phyloP scores from a whole-genome alignment of 805 yeast genomes.

The Metschnikowia gruessii region DNA sequence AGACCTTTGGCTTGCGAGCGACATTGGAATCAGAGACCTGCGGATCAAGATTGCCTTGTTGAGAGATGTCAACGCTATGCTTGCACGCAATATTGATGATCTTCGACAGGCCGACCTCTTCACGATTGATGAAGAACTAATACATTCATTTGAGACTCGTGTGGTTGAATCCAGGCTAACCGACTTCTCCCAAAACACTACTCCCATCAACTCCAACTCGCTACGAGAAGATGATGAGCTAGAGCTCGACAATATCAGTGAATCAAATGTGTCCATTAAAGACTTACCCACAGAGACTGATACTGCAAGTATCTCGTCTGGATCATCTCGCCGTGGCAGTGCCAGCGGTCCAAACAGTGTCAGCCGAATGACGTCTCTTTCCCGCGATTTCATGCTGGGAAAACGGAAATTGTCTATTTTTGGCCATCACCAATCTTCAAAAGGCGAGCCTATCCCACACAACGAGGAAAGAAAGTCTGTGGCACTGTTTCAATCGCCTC shows the following conservation, averaged over 20 bases:
- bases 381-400: conserved; percentile 13
- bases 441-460: neutral
- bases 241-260: conserved; percentile 10
- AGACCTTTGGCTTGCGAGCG: conserved; percentile 38
- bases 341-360: conserved; percentile 1
- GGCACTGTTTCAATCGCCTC: conserved; percentile 1
- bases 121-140: conserved; percentile 26
- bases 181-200: conserved; percentile 4
- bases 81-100: conserved; percentile 13
- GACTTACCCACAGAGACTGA: conserved; percentile 2
- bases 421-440: conserved; percentile 7
- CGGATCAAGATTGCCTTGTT: conserved; percentile 33
- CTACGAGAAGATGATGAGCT: conserved; percentile 14
- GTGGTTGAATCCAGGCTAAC: conserved; percentile 34
- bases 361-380: conserved; percentile 12
- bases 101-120: conserved; percentile 19
- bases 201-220: conserved; percentile 3
- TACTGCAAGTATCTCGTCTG: conserved; percentile 2
- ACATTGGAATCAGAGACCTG: conserved; percentile 29
- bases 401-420: conserved; percentile 15
- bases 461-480: conserved; percentile 2
- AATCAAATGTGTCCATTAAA: neutral
- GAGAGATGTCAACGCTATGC: conserved; percentile 32
- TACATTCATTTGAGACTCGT: conserved; percentile 31
- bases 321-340: conserved; percentile 6